Evolutionary conservation across 345 rosid genomes (phyloP).

Genomic region (Corchorus capsularis): DNA sequence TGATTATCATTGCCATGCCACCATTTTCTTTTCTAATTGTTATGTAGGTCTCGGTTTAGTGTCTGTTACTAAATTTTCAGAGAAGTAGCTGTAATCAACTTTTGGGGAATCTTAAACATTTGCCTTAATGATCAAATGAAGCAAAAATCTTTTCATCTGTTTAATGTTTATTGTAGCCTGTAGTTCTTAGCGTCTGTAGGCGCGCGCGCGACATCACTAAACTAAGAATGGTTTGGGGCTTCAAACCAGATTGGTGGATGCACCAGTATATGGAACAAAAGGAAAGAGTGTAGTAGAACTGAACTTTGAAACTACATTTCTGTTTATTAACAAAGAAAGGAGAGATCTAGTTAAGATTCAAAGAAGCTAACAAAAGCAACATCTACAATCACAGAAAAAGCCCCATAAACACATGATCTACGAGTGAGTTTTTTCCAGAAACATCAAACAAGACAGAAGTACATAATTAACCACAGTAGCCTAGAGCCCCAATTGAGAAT

Average conservation of each 20-base stretch:
- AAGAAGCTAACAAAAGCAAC: background rate
- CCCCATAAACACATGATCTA: background rate
- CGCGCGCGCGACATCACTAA: background rate
- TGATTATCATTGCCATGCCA: background rate
- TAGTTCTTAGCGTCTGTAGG: too few species aligned
- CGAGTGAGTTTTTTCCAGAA: background rate
- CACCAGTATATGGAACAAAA: too few species aligned
- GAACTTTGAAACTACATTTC: too few species aligned
- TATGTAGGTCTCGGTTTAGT: background rate
- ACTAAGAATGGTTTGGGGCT: too few species aligned
- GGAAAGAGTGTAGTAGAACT: too few species aligned
- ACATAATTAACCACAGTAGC: too few species aligned
- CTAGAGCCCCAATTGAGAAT: background rate
- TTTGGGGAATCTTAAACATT: background rate
- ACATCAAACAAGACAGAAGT: background rate
- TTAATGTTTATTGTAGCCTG: background rate
- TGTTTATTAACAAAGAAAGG: slow-evolving; percentile 14
- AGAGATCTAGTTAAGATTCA: background rate
- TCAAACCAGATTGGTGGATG: too few species aligned
- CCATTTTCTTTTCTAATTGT: background rate
- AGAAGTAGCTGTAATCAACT: background rate
- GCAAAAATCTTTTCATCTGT: background rate
- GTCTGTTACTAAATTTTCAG: too few species aligned
- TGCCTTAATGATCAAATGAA: background rate
- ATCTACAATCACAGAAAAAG: background rate